phyloP scores from a whole-genome alignment of 257 asterid genomes.

The Anisodus tanguticus region DNA sequence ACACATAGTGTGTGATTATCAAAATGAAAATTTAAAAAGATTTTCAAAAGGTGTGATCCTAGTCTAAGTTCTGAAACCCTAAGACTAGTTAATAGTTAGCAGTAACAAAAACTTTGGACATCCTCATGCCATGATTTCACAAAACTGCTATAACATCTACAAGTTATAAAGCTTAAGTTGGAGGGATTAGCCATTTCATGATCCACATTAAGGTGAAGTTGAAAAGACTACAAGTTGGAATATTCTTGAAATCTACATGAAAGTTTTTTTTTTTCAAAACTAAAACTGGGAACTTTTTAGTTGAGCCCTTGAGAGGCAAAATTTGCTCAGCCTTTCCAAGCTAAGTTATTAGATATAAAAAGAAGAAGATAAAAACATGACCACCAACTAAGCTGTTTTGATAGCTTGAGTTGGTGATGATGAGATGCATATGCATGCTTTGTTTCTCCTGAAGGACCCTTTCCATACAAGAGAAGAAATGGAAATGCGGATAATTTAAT shows the following conservation, averaged over 20 bases:
- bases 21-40: slow-evolving; percentile 23
- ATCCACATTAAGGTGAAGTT: slow-evolving; percentile 42
- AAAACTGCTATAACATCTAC: slow-evolving; percentile 38
- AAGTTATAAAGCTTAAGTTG: slow-evolving; percentile 30
- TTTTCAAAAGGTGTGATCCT: slow-evolving; percentile 43
- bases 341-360: slow-evolving; percentile 30
- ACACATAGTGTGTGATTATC: slow-evolving; percentile 34
- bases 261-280: neutral
- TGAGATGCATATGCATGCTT: slow-evolving; percentile 60
- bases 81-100: slow-evolving; percentile 45
- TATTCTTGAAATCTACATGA: neutral
- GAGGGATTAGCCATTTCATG: slow-evolving; percentile 45
- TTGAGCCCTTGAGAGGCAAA: slow-evolving; percentile 24
- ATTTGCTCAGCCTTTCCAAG: slow-evolving; percentile 52
- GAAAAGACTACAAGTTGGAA: slow-evolving; percentile 36
- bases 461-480: slow-evolving; percentile 64
- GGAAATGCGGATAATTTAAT: slow-evolving; percentile 27
- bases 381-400: slow-evolving; percentile 46
- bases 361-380: slow-evolving; percentile 17
- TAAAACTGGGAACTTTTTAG: neutral
- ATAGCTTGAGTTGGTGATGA: slow-evolving; percentile 43
- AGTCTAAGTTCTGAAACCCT: slow-evolving; percentile 62
- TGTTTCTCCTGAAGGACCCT: slow-evolving; percentile 66
- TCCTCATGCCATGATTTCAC: slow-evolving; percentile 53
- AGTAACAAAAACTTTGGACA: slow-evolving; percentile 51